Percentiles rank a stretch among this genome's conserved stretches.
Evolutionary conservation across 805 yeast species (phyloP).

Genomic region (Jamesozyma spencerorum): DNA sequence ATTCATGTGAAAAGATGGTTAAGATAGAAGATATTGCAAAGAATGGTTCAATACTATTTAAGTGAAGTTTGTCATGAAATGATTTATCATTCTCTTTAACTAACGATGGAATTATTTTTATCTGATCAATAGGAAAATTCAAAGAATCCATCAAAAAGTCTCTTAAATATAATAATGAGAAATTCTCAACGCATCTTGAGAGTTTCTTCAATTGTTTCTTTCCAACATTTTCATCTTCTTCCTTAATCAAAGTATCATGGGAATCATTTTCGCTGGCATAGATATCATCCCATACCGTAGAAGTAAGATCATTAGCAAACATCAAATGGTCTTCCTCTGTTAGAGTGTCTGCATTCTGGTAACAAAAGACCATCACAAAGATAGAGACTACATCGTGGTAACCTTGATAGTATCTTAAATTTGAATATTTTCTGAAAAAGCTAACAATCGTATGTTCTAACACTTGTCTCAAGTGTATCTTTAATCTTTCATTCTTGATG

Average conservation of each 20-base stretch:
- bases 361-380: constrained; percentile 43
- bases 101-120: constrained; percentile 57
- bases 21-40: constrained; percentile 71
- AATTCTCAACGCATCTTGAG: constrained; percentile 40
- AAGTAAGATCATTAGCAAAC: not conserved
- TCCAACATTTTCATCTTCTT: constrained; percentile 16
- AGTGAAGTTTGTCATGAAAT: constrained; percentile 29
- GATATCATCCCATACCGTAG: too few species aligned
- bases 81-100: constrained; percentile 40
- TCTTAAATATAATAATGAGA: constrained; percentile 56
- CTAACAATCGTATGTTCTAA: constrained; percentile 37
- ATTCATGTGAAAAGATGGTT: constrained; percentile 71
- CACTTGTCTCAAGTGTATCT: constrained; percentile 13
- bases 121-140: constrained; percentile 54
- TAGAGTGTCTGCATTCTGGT: not conserved
- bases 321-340: not conserved
- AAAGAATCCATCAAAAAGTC: constrained; percentile 78
- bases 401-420: constrained; percentile 79
- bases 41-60: constrained; percentile 43
- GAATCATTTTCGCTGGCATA: not conserved
- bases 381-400: constrained; percentile 79
- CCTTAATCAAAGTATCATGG: not conserved
- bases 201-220: constrained; percentile 11
- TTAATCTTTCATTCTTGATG: constrained; percentile 14
- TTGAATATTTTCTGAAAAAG: constrained; percentile 52